Conservation (phyloP, 179 eudicot species). For the Beta macrorhiza region DNA sequence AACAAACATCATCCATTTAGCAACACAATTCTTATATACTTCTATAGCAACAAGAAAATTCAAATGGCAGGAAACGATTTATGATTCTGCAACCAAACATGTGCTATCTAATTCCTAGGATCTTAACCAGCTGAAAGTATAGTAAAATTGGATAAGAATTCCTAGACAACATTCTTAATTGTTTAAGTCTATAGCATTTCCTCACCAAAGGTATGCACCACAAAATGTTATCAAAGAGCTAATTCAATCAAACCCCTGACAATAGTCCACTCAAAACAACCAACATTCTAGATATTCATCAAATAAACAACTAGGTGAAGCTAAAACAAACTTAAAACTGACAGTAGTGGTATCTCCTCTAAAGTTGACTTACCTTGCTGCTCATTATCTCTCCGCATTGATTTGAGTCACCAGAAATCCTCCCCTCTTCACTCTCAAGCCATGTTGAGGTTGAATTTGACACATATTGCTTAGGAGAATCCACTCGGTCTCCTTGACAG, state of each 20-base stretch:
- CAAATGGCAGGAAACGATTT: neutral
- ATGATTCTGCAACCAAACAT: neutral
- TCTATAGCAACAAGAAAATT: neutral
- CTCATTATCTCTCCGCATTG: conserved; percentile 38
- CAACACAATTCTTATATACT: neutral
- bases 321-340: conserved; percentile 9
- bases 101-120: neutral
- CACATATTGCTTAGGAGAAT: conserved; percentile 25
- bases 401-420: conserved; percentile 23
- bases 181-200: neutral
- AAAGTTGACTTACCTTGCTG: conserved; percentile 45
- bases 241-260: neutral
- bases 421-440: conserved; percentile 28
- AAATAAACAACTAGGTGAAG: neutral
- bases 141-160: neutral
- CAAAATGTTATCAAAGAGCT: neutral
- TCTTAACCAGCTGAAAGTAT: neutral
- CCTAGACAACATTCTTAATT: neutral
- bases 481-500: conserved; percentile 28
- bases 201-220: conserved; percentile 4
- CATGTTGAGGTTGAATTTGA: conserved; percentile 27
- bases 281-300: neutral
- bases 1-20: neutral
- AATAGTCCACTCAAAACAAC: neutral
- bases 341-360: neutral